Evolutionary conservation across 495 filamentous ascomycete genomes (phyloP).

Genomic region (Copromyces sp.): DNA sequence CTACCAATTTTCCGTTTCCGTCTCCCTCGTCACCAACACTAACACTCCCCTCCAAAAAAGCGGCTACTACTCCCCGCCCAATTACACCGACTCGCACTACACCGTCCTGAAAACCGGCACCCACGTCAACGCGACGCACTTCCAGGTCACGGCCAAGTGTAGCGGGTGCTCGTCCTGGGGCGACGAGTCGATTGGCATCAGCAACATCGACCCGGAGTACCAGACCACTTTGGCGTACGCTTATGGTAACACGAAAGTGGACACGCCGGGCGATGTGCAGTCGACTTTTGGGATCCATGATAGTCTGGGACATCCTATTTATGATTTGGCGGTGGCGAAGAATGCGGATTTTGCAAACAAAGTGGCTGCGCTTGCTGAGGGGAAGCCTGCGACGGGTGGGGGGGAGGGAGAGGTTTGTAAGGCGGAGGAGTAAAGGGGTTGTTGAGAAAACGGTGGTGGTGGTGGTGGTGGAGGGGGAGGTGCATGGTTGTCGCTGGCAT

Average conservation of each 20-base stretch:
- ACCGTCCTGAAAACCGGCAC: slow-evolving; percentile 32
- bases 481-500: no score
- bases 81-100: slow-evolving; percentile 26
- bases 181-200: slow-evolving; percentile 30
- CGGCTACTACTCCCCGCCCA: slow-evolving; percentile 34
- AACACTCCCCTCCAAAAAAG: slow-evolving; percentile 16
- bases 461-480: no score
- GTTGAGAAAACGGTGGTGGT: no score
- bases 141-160: slow-evolving; percentile 34
- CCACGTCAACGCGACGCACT: slow-evolving; percentile 35
- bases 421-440: neutral
- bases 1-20: no score
- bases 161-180: slow-evolving; percentile 34
- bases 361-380: slow-evolving; percentile 4
- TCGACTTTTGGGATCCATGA: slow-evolving; percentile 36
- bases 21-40: no score
- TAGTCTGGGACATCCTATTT: slow-evolving; percentile 34
- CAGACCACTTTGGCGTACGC: slow-evolving; percentile 33
- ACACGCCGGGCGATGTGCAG: slow-evolving; percentile 22
- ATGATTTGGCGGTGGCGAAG: slow-evolving; percentile 23
- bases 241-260: slow-evolving; percentile 25
- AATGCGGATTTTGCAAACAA: slow-evolving; percentile 20
- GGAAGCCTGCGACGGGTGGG: neutral
- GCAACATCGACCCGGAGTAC: slow-evolving; percentile 24
- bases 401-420: neutral